These are phyloP conservation scores for Ruellia speciosa DNA, from an alignment of 305 asterid genomes.

Conservation along the genomic window DNA sequence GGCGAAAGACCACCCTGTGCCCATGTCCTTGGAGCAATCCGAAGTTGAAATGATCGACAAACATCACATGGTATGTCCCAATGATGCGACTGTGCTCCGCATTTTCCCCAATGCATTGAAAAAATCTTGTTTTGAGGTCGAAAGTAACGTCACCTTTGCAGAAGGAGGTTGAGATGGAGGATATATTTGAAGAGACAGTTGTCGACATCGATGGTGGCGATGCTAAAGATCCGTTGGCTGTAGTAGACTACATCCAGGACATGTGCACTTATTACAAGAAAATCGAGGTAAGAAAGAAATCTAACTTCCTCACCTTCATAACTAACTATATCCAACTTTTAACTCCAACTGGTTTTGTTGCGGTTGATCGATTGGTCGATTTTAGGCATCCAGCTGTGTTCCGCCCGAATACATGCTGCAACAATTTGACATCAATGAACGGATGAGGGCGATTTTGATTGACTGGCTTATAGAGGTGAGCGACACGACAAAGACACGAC, in stretches of 20 bases:
- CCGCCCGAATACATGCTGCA: constrained; percentile 68
- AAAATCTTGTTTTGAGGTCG: not conserved
- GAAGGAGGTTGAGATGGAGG: constrained; percentile 90
- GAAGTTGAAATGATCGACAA: constrained; percentile 37
- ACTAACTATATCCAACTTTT: not conserved
- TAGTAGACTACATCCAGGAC: constrained; percentile 64
- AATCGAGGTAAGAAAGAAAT: constrained; percentile 52
- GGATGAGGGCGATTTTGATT: constrained; percentile 79
- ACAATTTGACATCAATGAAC: constrained; percentile 75
- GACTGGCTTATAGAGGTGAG: constrained; percentile 93
- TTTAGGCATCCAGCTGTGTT: constrained; percentile 65
- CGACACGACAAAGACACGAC: not conserved
- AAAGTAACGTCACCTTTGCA: not conserved
- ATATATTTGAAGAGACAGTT: constrained; percentile 64
- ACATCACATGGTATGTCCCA: constrained; percentile 35
- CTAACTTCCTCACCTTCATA: not conserved
- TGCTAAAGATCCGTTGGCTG: constrained; percentile 60
- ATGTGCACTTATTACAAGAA: constrained; percentile 56
- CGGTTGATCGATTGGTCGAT: no score
- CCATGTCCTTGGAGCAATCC: constrained; percentile 65
- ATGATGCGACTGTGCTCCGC: not conserved
- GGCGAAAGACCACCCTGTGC: constrained; percentile 53
- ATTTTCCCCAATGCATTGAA: not conserved
- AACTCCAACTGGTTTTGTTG: no score
- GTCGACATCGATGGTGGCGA: constrained; percentile 62